Conservation (phyloP, 2,329 filamentous ascomycete species). For the Penicillium sp. region DNA sequence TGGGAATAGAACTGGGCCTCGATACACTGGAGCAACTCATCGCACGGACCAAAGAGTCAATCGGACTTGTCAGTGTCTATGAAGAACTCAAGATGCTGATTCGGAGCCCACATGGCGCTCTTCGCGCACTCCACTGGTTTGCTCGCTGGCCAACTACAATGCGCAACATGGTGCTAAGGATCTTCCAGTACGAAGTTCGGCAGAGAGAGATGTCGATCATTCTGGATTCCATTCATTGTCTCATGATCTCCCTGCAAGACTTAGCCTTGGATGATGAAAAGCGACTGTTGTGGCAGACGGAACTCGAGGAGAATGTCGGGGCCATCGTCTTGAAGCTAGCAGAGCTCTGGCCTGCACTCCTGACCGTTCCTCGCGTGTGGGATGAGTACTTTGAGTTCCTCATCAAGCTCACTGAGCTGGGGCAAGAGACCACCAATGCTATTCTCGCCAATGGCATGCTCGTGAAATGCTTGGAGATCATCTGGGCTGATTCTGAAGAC, state of each 20-base stretch:
- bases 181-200: slow-evolving; percentile 60
- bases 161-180: slow-evolving; percentile 66
- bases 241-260: slow-evolving; percentile 48
- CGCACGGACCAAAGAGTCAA: slow-evolving; percentile 68
- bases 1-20: slow-evolving; percentile 46
- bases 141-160: slow-evolving; percentile 57
- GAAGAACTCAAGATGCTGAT: slow-evolving; percentile 55
- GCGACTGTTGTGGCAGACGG: slow-evolving; percentile 27
- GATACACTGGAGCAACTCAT: slow-evolving; percentile 75
- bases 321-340: slow-evolving; percentile 53
- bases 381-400: slow-evolving; percentile 75
- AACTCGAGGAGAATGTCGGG: slow-evolving; percentile 34
- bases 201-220: slow-evolving; percentile 55
- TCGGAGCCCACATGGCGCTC: slow-evolving; percentile 58
- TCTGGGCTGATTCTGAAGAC: slow-evolving; percentile 60
- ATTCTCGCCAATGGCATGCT: slow-evolving; percentile 66
- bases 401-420: slow-evolving; percentile 64
- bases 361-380: slow-evolving; percentile 67
- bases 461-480: slow-evolving; percentile 58
- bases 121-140: slow-evolving; percentile 65
- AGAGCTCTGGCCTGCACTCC: slow-evolving; percentile 64
- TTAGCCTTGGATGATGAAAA: slow-evolving; percentile 29
- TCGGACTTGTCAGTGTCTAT: slow-evolving; percentile 62
- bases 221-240: slow-evolving; percentile 53
- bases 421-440: slow-evolving; percentile 58